Evolutionary conservation across 768 basidiomycete genomes (phyloP).

Genomic region (Pulveroboletus sp.): DNA sequence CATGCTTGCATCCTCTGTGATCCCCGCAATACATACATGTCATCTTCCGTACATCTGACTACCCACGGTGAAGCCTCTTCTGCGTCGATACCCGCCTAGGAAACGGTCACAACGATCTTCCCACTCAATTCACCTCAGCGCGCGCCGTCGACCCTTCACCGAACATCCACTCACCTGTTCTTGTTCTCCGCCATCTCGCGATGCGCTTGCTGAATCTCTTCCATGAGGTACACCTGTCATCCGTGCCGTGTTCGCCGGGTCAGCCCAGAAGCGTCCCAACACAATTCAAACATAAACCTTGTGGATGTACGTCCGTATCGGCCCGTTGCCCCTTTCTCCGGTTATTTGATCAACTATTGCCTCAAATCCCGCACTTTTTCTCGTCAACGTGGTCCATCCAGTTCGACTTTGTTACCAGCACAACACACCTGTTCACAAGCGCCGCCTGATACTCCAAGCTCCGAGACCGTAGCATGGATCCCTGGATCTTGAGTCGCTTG

Average conservation of each 20-base stretch:
- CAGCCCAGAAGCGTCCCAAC: constrained; percentile 5
- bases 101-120: constrained; percentile 30
- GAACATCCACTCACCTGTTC: constrained; percentile 38
- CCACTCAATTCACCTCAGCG: constrained; percentile 19
- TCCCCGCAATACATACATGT: not conserved
- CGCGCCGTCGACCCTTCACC: not conserved
- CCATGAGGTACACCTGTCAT: constrained; percentile 74
- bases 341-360: constrained; percentile 60
- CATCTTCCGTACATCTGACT: too few species aligned
- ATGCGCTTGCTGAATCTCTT: constrained; percentile 76
- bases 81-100: constrained; percentile 11
- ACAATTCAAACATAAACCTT: constrained; percentile 45
- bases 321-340: constrained; percentile 51
- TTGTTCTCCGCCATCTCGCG: constrained; percentile 79
- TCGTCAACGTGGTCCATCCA: not conserved
- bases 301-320: constrained; percentile 74
- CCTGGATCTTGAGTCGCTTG: constrained; percentile 86
- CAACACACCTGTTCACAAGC: constrained; percentile 54
- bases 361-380: constrained; percentile 43
- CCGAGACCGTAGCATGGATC: constrained; percentile 81
- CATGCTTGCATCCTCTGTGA: not conserved
- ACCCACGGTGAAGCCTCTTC: constrained; percentile 1
- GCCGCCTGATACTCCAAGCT: constrained; percentile 73
- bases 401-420: not conserved
- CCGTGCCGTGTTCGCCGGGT: constrained; percentile 14